Evolutionary conservation across 2,329 filamentous ascomycete genomes (phyloP).

Genomic region (Alternaria solani): DNA sequence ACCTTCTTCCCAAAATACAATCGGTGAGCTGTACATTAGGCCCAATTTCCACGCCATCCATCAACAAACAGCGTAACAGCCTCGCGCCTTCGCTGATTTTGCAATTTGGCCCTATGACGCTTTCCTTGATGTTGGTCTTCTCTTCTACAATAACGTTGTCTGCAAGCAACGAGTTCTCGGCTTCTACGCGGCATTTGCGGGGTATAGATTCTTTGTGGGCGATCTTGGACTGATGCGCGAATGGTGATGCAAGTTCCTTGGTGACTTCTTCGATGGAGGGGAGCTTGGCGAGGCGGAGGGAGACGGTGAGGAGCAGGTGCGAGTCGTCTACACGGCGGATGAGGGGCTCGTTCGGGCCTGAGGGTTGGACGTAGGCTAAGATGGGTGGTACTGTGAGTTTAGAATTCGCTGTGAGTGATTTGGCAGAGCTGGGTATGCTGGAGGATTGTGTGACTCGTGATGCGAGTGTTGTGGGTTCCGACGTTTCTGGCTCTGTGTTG

Average conservation of each 20-base stretch:
- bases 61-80: conserved; percentile 84
- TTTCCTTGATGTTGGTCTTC: conserved; percentile 91
- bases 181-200: conserved; percentile 80
- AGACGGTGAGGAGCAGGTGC: conserved; percentile 80
- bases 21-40: conserved; percentile 85
- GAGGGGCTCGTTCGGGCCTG: conserved; percentile 65
- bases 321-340: conserved; percentile 90
- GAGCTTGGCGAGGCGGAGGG: conserved; percentile 85
- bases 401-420: conserved; percentile 37
- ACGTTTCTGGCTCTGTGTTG: conserved; percentile 15
- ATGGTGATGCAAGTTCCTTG: conserved; percentile 64
- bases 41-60: conserved; percentile 89
- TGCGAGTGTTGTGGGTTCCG: conserved; percentile 37
- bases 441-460: conserved; percentile 47
- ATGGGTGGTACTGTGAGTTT: conserved; percentile 72
- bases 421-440: conserved; percentile 37
- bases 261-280: conserved; percentile 73
- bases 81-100: conserved; percentile 87
- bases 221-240: conserved; percentile 80
- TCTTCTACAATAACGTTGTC: conserved; percentile 91
- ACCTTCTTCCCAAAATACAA: conserved; percentile 83
- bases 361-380: conserved; percentile 81
- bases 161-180: conserved; percentile 81
- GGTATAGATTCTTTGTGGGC: conserved; percentile 85
- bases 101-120: conserved; percentile 85